Evolutionary conservation across 192 early-diverging fungal species (phyloP), one percentile per base, ranked within the genome.

Genomic region (Backusella sp.): DNA sequence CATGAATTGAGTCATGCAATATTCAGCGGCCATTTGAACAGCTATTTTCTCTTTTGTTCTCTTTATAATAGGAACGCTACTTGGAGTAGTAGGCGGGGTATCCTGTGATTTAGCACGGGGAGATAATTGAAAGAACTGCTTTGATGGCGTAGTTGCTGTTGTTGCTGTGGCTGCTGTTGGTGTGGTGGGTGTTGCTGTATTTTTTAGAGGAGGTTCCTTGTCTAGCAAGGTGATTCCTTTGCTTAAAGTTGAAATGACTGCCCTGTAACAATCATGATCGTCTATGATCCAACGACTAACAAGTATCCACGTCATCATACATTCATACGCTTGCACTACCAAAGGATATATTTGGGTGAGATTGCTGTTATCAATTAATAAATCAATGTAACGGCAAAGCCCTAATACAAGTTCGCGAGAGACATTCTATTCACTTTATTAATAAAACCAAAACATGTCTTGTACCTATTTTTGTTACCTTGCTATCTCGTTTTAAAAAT

Each of bases 21-120:
- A 84, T 46, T 96, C 94, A 1, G 94, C 93, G 4, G 92, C 89
- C 67, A 85, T 81, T 73, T 94, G 92, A 11, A 96, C 89, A 32
- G 83, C 79, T 0, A 87, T 75, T 56, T 90, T 85, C 21, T 88
- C 86, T 52, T 79, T 82, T 49, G 52, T 37, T 32, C 76, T 46
- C 17, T 21, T 68, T 32, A 8, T 6, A 65, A 7, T 12, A 42
- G 66, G 53, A 12, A 8, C 30, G 6, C 46, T 49, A 19, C 34
- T 19, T 28, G 66, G 23, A 6, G 26, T 26, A 37, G 32, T 49
- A 35, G 35, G 21, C 56, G 35, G 37, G 34, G 28, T 26, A 37
- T 70, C 15, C 66, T 32, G 23, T 34, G 59, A 62, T 30, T 70
- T 70, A 3, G 35, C 39, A 32, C 75, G 75, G 3, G 74, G 74